Percentiles rank a stretch among this genome's conserved stretches.
Conservation (phyloP, 208 protist genomes). For the Trypanosoma avium region DNA sequence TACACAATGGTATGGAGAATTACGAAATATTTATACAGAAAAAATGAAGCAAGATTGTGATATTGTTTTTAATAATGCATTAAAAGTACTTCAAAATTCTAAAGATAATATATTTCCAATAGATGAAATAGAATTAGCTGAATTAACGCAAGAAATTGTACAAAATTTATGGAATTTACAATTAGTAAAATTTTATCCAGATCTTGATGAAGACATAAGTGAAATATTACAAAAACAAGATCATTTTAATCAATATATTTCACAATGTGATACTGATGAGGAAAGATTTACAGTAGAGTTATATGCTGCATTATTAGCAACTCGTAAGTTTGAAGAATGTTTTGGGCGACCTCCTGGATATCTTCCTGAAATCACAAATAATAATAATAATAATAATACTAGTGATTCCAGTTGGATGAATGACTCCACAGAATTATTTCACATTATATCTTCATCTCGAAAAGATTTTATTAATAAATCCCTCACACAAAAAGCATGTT, state of each 20-base stretch:
- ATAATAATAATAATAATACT: background rate
- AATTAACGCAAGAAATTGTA: constrained; percentile 22
- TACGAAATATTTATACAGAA: constrained; percentile 77
- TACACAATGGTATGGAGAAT: constrained; percentile 88
- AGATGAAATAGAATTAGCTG: background rate
- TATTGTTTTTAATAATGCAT: constrained; percentile 29
- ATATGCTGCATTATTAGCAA: constrained; percentile 21
- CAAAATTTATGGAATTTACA: constrained; percentile 51
- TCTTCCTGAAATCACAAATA: background rate
- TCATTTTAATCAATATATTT: constrained; percentile 8
- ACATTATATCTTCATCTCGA: constrained; percentile 1
- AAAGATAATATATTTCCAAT: background rate
- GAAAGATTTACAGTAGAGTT: constrained; percentile 20
- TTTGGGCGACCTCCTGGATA: constrained; percentile 12
- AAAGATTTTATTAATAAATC: background rate
- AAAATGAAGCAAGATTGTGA: constrained; percentile 61
- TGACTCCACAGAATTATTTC: constrained; percentile 20
- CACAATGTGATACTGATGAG: background rate
- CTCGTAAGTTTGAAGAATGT: constrained; percentile 24
- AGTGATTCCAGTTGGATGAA: constrained; percentile 10
- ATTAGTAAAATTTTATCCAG: constrained; percentile 26
- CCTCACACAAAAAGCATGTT: constrained; percentile 14
- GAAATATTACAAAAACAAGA: constrained; percentile 2
- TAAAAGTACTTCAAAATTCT: constrained; percentile 12
- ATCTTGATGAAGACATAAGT: constrained; percentile 3